Conservation (phyloP, 148 eudicot genomes). For the Drosera capensis region DNA sequence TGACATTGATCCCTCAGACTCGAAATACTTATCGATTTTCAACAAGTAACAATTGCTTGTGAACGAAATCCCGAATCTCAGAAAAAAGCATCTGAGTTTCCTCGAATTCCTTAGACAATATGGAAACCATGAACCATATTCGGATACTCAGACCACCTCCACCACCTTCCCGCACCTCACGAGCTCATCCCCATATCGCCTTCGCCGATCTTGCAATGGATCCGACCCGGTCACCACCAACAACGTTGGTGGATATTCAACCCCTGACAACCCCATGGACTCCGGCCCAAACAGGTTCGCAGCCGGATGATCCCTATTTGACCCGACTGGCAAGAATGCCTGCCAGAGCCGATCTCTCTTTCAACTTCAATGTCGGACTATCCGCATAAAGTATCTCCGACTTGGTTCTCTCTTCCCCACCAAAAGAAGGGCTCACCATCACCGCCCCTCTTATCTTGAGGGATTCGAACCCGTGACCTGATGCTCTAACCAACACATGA, state of each 20-base stretch:
- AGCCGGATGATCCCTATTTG: slow-evolving; percentile 25
- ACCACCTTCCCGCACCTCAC: slow-evolving; percentile 17
- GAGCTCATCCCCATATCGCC: slow-evolving; percentile 15
- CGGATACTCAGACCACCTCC: slow-evolving; percentile 23
- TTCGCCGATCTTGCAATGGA: slow-evolving; percentile 26
- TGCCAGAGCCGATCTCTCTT: slow-evolving; percentile 22
- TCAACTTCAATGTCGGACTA: neutral
- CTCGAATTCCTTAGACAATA: slow-evolving; percentile 7
- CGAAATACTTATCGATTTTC: no score
- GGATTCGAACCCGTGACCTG: no score
- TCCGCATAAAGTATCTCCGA: slow-evolving; percentile 14
- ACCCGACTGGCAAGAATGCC: slow-evolving; percentile 26
- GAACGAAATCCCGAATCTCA: slow-evolving; percentile 13
- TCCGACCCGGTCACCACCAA: slow-evolving; percentile 24
- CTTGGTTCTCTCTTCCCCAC: slow-evolving; percentile 24
- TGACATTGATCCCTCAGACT: no score
- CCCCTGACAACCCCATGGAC: slow-evolving; percentile 6
- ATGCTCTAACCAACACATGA: no score
- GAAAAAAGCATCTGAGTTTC: slow-evolving; percentile 9
- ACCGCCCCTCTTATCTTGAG: slow-evolving; percentile 19
- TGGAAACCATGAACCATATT: slow-evolving; percentile 20
- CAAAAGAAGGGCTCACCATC: slow-evolving; percentile 26
- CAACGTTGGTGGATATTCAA: slow-evolving; percentile 18
- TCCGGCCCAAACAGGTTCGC: slow-evolving; percentile 10
- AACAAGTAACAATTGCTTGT: slow-evolving; percentile 12